Conservation (phyloP, 768 basidiomycete species). For the Lactifluus subvellereus region DNA sequence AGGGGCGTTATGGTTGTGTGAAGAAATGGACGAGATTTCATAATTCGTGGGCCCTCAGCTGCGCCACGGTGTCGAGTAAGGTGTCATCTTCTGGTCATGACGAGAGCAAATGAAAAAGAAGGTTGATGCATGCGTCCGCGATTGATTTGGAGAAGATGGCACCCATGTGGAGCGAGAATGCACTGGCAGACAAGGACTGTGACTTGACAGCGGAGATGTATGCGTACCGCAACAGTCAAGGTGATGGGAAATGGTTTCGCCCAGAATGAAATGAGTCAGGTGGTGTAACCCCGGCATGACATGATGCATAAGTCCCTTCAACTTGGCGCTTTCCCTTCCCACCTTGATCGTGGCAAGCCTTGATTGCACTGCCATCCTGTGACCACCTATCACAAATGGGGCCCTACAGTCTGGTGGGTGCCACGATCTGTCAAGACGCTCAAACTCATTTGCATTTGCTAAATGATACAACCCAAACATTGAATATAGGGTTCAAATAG, state of each 20-base stretch:
- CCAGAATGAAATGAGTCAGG: background rate
- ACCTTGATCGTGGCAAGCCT: background rate
- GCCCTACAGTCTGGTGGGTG: background rate
- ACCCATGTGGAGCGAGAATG: too few relatives aligned
- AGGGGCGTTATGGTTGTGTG: background rate
- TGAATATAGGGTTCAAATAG: too few relatives aligned
- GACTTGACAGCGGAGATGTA: background rate
- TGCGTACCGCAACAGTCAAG: background rate
- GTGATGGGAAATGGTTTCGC: background rate
- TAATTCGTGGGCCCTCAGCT: background rate
- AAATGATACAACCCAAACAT: background rate
- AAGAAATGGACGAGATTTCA: background rate
- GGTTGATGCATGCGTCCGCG: too few relatives aligned
- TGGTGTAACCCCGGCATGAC: background rate
- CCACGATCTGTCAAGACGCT: background rate
- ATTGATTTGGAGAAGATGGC: too few relatives aligned
- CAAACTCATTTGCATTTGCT: background rate
- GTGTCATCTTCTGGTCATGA: background rate
- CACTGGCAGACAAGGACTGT: background rate
- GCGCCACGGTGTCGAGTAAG: background rate
- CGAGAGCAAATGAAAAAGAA: background rate
- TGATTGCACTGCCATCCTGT: background rate
- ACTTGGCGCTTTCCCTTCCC: background rate
- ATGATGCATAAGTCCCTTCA: background rate
- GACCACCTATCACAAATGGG: background rate